A percentile compares a stretch with the other conserved stretches of the same genome.
These are phyloP conservation scores for Henckelia pumila DNA, from an alignment of 257 asterid genomes.

Conservation along the genomic window DNA sequence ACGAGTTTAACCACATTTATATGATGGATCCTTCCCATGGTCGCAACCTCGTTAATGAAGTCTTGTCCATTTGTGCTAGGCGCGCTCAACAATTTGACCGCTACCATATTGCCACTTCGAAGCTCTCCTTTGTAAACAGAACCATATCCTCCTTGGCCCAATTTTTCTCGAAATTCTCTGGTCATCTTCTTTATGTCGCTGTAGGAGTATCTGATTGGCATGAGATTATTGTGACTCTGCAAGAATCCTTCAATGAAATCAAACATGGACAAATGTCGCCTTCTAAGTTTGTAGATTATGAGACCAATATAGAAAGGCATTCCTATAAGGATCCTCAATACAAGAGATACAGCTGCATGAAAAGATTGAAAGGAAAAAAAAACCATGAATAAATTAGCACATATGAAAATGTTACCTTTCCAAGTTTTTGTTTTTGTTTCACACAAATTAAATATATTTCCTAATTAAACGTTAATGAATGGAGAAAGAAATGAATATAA, in stretches of 20 bases:
- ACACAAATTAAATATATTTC: too few species aligned
- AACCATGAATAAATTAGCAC: not conserved
- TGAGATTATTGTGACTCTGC: conserved; percentile 24
- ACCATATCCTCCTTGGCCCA: conserved; percentile 38
- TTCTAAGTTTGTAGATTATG: conserved; percentile 24
- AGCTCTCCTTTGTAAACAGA: conserved; percentile 37
- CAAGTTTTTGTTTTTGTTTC: too few species aligned
- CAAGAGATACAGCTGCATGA: not conserved
- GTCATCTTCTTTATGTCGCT: conserved; percentile 32
- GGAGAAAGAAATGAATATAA: too few species aligned
- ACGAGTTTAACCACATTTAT: conserved; percentile 35
- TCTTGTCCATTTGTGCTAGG: conserved; percentile 29
- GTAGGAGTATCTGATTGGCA: conserved; percentile 36
- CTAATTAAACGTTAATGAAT: too few species aligned
- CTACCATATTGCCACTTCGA: conserved; percentile 29
- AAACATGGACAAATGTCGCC: conserved; percentile 28
- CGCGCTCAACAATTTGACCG: conserved; percentile 31
- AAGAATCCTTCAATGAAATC: conserved; percentile 28
- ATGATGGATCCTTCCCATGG: conserved; percentile 41
- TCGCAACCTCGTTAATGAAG: conserved; percentile 38
- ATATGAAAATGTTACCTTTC: not conserved
- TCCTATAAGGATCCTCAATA: conserved; percentile 19
- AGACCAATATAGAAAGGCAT: conserved; percentile 20
- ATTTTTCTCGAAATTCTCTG: conserved; percentile 26
- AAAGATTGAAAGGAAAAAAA: not conserved